phyloP scores from a whole-genome alignment of 2,329 filamentous ascomycete genomes.

The Aspergillus neoniger region DNA sequence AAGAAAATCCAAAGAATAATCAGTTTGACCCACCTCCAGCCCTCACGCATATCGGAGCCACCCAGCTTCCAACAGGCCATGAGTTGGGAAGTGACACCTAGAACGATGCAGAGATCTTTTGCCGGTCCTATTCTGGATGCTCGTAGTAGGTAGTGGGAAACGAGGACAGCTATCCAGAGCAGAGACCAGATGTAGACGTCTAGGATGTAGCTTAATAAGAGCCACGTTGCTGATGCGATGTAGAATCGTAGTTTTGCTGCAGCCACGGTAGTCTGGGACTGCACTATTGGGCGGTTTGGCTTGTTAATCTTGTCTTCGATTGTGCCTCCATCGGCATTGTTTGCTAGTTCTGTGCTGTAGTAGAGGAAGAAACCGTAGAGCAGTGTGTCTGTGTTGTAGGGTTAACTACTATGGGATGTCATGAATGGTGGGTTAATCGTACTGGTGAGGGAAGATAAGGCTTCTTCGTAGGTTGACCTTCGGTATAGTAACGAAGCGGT shows the following conservation, averaged over 20 bases:
- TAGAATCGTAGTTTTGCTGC: not conserved
- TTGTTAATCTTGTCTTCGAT: slow-evolving; percentile 1
- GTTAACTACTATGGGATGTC: not conserved
- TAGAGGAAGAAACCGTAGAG: slow-evolving; percentile 1
- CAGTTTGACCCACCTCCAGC: not conserved
- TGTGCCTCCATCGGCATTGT: not conserved
- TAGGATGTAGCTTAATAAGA: not conserved
- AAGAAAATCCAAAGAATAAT: not conserved
- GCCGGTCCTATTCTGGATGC: not conserved
- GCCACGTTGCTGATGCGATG: not conserved
- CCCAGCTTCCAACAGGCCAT: not conserved
- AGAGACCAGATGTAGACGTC: not conserved
- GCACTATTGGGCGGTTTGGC: not conserved
- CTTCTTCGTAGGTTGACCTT: not conserved
- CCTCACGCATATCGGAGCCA: not conserved
- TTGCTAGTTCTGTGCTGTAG: not conserved
- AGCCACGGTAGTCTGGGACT: not conserved
- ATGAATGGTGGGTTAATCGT: not conserved
- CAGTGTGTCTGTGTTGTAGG: not conserved
- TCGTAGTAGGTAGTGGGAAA: not conserved
- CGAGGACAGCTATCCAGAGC: not conserved
- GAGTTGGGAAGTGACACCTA: not conserved
- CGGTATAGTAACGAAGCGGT: not conserved
- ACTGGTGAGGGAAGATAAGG: not conserved
- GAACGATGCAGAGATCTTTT: slow-evolving; percentile 1